Evolutionary conservation across 225 moss, liverwort and hornwort genomes (phyloP), one percentile per base, ranked within the genome.

Genomic region (Marchantia paleacea): DNA sequence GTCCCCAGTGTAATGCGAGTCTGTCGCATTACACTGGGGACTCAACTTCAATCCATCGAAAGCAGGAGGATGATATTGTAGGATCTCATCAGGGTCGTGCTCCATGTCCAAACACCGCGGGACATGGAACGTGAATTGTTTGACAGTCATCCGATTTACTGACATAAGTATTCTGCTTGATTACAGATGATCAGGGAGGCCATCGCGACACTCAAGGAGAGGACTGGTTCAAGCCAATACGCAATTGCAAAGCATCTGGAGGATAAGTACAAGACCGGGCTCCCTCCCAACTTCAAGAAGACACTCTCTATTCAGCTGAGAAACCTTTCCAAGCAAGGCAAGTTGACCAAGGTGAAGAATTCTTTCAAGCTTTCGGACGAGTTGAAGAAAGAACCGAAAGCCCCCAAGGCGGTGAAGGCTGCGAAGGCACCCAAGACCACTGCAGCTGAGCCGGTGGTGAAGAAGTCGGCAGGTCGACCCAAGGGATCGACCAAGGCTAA

Each of bases 301-400:
- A 74, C 82, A 2, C 72, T 96, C 80, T 82, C 94, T 0, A 11
- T 90, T 4, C 96, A 96, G 81, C 81, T 96, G 77, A 89, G 92
- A 2, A 96, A 94, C 75, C 68, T 96, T 85, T 89, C 96, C 14
- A 93, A 93, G 85, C 82, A 78, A 0, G 96, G 87, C 7, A 96
- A 96, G 87, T 75, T 96, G 18, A 91, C 90, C 39, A 96, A 96
- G 82, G 90, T 96, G 81, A 96, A 96, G 80, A 96, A 96, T 79
- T 96, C 96, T 0, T 96, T 84, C 78, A 96, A 96, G 82, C 82
- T 96, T 4, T 96, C 96, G 0, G 94, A 96, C 14, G 96, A 96
- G 81, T 78, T 96, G 89, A 96, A 96, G 90, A 96, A 96, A 78
- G 82, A 78, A 3, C 84, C 82, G 0, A 95, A 93, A 83, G 80